These are phyloP conservation scores for Arthrinium phaeospermum DNA, from an alignment of 2,329 filamentous ascomycete genomes.

Conservation along the genomic window DNA sequence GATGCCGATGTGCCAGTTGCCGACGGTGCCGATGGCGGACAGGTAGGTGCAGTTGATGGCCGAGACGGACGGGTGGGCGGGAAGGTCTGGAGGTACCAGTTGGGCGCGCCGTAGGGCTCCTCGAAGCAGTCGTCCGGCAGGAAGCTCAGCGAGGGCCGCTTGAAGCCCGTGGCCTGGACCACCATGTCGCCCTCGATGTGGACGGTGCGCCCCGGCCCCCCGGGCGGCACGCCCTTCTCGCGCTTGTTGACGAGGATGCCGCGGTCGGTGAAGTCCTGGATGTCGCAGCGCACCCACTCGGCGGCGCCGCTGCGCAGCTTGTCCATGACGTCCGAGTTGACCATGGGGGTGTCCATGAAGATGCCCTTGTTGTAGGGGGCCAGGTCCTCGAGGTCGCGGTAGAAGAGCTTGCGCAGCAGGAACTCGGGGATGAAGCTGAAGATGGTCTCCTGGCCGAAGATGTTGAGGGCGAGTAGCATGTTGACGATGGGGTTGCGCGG, in stretches of 20 bases:
- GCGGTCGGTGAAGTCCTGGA: slow-evolving; percentile 65
- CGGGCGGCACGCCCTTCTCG: slow-evolving; percentile 73
- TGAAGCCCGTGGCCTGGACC: slow-evolving; percentile 83
- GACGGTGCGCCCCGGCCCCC: slow-evolving; percentile 73
- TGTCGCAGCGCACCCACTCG: slow-evolving; percentile 83
- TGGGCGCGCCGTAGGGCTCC: slow-evolving; percentile 77
- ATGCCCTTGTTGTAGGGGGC: slow-evolving; percentile 73
- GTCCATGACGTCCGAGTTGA: slow-evolving; percentile 81
- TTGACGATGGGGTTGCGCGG: slow-evolving; percentile 80
- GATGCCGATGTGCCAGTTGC: slow-evolving; percentile 89
- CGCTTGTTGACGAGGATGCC: slow-evolving; percentile 77
- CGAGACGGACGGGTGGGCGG: slow-evolving; percentile 79
- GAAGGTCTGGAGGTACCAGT: slow-evolving; percentile 90
- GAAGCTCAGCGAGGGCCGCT: slow-evolving; percentile 75
- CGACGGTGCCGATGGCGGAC: slow-evolving; percentile 79
- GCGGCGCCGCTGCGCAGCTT: slow-evolving; percentile 75
- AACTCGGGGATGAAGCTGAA: slow-evolving; percentile 80
- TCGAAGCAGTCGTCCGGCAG: slow-evolving; percentile 75
- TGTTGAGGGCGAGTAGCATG: slow-evolving; percentile 74
- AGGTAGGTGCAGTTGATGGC: slow-evolving; percentile 84
- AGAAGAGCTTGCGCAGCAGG: slow-evolving; percentile 79
- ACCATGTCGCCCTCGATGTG: slow-evolving; percentile 75
- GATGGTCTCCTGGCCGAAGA: slow-evolving; percentile 77
- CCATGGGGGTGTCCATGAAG: slow-evolving; percentile 87
- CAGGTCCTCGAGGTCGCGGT: slow-evolving; percentile 78